Evolutionary conservation across 2,329 filamentous ascomycete species (phyloP), one percentile per base, ranked within the genome.

Genomic region (Nigrograna mackinnonii): DNA sequence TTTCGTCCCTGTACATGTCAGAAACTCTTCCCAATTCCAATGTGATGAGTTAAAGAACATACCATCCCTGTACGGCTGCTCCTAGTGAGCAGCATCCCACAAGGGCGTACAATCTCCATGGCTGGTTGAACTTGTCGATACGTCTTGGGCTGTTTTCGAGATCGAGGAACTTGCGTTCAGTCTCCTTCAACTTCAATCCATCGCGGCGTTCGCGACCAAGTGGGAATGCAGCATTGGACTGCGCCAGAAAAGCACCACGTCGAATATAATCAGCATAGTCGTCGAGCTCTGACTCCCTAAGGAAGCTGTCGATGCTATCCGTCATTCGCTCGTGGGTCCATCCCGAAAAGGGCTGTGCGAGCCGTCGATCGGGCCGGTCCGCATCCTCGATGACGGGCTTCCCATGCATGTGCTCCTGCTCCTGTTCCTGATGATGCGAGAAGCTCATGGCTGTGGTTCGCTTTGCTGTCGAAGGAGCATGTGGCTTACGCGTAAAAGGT

Each of bases 31-130:
- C 11, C 9, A 33, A 17, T 33, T 13, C 9, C 13, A 33, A 33
- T 33, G n/a, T n/a, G n/a, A n/a, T n/a, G n/a, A n/a, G n/a, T n/a
- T n/a, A 17, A 28, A 21, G 7, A 20, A 42, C 43, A 36, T 49
- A 52, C 53, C 50, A 54, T 40, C 55, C 55, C 42, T 56, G 53
- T 4, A 58, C 55, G 24, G 52, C 53, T 16, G 55, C 55, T 18
- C 50, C 53, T 12, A 56, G 20, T 2, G 50, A 52, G 39, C 55
- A 58, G n/a, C 48, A 41, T 5, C 39, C 52, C 11, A 57, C 45
- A 2, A 57, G 40, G 19, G 46, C 46, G 30, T 55, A 57, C 14
- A 57, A 36, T 26, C 50, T 44, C 46, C 50, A 50, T 9, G 54
- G 54, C 19, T 57, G 54, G 12, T 52, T 57, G 44, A 55, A 57